Conservation (phyloP, 129 eudicot species). For the Saposhnikovia divaricata region DNA sequence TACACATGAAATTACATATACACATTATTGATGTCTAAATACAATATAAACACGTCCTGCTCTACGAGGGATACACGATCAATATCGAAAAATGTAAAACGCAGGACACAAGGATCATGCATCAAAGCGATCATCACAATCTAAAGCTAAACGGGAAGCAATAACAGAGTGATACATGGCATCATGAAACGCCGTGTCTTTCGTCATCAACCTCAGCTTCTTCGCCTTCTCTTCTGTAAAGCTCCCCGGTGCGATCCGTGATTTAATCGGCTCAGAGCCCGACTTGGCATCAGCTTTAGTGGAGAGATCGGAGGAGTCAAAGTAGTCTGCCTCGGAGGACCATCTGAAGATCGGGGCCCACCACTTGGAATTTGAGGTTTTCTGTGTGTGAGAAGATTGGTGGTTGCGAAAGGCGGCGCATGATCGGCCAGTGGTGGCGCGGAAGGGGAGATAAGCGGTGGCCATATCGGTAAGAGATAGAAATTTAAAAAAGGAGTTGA, state of each 20-base stretch:
- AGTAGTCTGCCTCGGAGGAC: slow-evolving; percentile 57
- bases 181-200: slow-evolving; percentile 51
- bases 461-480: slow-evolving; percentile 17
- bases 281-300: slow-evolving; percentile 2
- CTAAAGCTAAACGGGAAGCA: slow-evolving; percentile 80
- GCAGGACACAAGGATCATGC: neutral
- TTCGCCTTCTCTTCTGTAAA: slow-evolving; percentile 75
- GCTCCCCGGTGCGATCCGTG: slow-evolving; percentile 29
- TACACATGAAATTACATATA: neutral
- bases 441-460: slow-evolving; percentile 27
- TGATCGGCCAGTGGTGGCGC: slow-evolving; percentile 22
- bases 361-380: slow-evolving; percentile 38
- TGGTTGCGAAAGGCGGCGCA: slow-evolving; percentile 16
- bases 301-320: slow-evolving; percentile 21
- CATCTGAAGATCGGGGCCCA: slow-evolving; percentile 76
- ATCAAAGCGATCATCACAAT: slow-evolving; percentile 35
- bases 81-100: too few relatives aligned
- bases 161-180: slow-evolving; percentile 89
- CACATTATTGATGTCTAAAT: neutral
- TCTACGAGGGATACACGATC: too few relatives aligned
- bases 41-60: neutral
- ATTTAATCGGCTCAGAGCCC: slow-evolving; percentile 18
- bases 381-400: slow-evolving; percentile 4
- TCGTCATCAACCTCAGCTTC: slow-evolving; percentile 59
- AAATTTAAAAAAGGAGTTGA: neutral